A percentile compares a stretch with the other conserved stretches of the same genome.
Evolutionary conservation across 2,329 filamentous ascomycete genomes (phyloP).

Genomic region (Fusarium pseudograminearum): DNA sequence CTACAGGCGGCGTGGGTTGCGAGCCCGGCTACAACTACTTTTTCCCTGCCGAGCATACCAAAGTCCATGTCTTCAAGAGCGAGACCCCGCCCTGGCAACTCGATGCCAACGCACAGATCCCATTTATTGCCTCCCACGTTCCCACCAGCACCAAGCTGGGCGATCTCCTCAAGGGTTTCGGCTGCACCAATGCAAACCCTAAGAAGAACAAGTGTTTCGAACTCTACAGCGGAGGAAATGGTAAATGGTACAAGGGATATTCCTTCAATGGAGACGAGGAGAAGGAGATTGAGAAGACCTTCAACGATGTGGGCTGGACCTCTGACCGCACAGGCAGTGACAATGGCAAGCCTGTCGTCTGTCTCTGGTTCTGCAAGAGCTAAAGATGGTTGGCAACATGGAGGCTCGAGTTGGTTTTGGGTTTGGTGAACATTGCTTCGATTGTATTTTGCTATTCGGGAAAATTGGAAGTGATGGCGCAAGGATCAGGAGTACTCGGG

Average conservation of each 20-base stretch:
- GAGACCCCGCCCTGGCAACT: slow-evolving; percentile 66
- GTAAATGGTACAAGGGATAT: slow-evolving; percentile 69
- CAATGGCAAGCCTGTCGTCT: slow-evolving; percentile 67
- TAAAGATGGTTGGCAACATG: slow-evolving; percentile 41
- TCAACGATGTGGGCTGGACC: slow-evolving; percentile 72
- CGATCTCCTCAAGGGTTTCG: slow-evolving; percentile 70
- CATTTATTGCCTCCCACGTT: slow-evolving; percentile 64
- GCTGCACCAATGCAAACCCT: slow-evolving; percentile 62
- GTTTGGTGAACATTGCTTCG: not conserved
- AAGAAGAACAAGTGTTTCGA: slow-evolving; percentile 70
- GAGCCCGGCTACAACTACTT: slow-evolving; percentile 74
- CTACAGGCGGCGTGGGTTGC: slow-evolving; percentile 67
- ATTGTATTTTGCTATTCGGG: not conserved
- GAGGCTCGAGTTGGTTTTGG: not conserved
- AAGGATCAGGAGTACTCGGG: no score
- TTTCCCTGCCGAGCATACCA: slow-evolving; percentile 69
- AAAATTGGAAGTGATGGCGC: not conserved
- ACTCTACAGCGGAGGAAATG: slow-evolving; percentile 65
- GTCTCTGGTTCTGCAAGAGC: slow-evolving; percentile 69
- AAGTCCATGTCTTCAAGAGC: slow-evolving; percentile 69
- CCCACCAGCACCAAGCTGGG: slow-evolving; percentile 65
- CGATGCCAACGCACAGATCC: slow-evolving; percentile 55
- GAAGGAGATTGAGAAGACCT: slow-evolving; percentile 60
- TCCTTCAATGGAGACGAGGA: slow-evolving; percentile 64
- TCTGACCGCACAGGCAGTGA: slow-evolving; percentile 59